Evolutionary conservation across 768 basidiomycete species (phyloP), one percentile per base, ranked within the genome.

Genomic region (Neoboletus subvelutipes): DNA sequence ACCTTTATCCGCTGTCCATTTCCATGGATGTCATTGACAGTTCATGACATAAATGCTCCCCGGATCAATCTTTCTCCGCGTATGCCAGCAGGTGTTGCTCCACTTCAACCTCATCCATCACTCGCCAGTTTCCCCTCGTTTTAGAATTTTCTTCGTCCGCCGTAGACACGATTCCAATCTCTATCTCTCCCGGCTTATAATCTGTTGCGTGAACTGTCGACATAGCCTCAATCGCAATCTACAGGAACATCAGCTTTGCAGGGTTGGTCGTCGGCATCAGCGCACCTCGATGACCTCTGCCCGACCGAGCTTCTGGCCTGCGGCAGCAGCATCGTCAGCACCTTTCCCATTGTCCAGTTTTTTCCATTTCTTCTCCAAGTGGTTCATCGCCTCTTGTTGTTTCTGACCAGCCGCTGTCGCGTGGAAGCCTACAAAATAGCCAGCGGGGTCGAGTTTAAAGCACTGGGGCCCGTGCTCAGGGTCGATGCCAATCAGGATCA

Each of bases 351-450:
- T 82, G 66, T 92, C 87, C 31, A 94, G 78, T 72, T 94, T 94
- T 80, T 98, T 99, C 95, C 94, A 98, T 72, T 93, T 92, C 78
- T 98, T 98, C 78, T 99, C 97, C 43, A 99, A 80, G 68, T 94
- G 90, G 72, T 98, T 98, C 87, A 95, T 97, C 1, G 93, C 94
- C 70, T 99, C 97, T 68, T 97, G 96, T 67, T 98, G 97, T 67
- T 99, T 98, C 72, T 92, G 90, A 0, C 97, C 97, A 2, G 95
- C 89, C 0, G 96, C 86, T 2, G 96, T 96, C 10, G 97, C 97
- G 64, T 98, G 95, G 78, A 95, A 98, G 0, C 97, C 97, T 45
- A 97, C 92, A 71, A 95, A 99, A 76, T 97, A 98, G 5, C 97
- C 97, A 3, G 97, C 97, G 12, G 97, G 97, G 70, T 99, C 97